Conservation (phyloP, 192 early-diverging fungal species). For the Chytriomyces sp. region DNA sequence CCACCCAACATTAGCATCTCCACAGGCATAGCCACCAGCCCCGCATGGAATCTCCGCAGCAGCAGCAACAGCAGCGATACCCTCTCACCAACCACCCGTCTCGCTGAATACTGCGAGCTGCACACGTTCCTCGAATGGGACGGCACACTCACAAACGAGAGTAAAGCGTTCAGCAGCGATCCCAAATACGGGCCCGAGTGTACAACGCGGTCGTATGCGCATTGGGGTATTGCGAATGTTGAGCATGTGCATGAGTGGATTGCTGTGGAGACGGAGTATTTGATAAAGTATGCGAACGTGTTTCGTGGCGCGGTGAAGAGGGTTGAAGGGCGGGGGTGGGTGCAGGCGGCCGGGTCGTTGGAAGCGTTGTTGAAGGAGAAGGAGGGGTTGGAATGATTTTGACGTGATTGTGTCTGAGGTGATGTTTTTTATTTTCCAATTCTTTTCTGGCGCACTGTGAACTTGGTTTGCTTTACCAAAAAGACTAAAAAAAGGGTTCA, state of each 20-base stretch:
- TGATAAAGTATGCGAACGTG: background rate
- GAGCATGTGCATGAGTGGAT: constrained; percentile 6
- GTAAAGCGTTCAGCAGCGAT: background rate
- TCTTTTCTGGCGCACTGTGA: too few relatives aligned
- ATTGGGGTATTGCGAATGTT: background rate
- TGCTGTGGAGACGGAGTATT: background rate
- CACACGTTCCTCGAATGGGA: background rate
- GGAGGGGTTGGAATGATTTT: background rate
- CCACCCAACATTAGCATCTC: background rate
- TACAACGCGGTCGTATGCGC: background rate
- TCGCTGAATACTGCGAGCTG: background rate
- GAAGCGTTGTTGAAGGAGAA: background rate
- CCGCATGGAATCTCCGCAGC: background rate
- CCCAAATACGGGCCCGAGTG: background rate
- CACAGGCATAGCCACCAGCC: background rate
- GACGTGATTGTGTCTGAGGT: too few relatives aligned
- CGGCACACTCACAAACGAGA: background rate
- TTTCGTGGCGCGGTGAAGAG: background rate
- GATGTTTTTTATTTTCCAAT: too few relatives aligned
- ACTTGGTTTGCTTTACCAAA: too few relatives aligned
- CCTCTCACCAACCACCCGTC: background rate
- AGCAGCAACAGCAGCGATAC: background rate
- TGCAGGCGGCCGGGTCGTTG: background rate
- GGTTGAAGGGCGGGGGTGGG: background rate
- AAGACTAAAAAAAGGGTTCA: too few relatives aligned